phyloP scores from a whole-genome alignment of 2,329 filamentous ascomycete species.

The Fusarium sp. region DNA sequence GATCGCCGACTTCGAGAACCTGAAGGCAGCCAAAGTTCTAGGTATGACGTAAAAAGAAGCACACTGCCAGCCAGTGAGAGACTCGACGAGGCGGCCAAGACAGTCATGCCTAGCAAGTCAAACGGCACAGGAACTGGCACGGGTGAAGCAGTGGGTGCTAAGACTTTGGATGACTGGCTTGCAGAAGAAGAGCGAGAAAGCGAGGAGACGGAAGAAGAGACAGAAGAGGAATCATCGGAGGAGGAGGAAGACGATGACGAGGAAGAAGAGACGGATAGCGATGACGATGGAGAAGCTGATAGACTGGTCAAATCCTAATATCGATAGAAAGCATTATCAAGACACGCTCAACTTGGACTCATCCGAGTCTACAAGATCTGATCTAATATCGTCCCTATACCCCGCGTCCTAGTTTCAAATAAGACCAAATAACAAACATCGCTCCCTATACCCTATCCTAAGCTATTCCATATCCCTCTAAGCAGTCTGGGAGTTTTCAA shows the following conservation, averaged over 20 bases:
- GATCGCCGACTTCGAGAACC: conserved; percentile 76
- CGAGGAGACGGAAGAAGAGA: conserved; percentile 63
- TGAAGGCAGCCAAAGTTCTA: conserved; percentile 48
- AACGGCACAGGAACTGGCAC: conserved; percentile 63
- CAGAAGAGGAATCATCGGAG: conserved; percentile 57
- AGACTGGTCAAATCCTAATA: conserved; percentile 53
- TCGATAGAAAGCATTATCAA: conserved; percentile 29
- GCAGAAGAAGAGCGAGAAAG: conserved; percentile 74
- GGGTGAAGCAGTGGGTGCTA: conserved; percentile 67
- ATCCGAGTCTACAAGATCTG: conserved; percentile 11
- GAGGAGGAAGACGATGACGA: conserved; percentile 63
- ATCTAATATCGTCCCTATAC: conserved; percentile 1
- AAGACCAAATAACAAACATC: not conserved
- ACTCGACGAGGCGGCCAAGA: conserved; percentile 65
- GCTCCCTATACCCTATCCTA: not conserved
- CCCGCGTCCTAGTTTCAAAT: not conserved
- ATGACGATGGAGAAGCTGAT: conserved; percentile 57
- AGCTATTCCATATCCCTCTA: conserved; percentile 4
- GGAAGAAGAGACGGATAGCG: conserved; percentile 59
- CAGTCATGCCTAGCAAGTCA: conserved; percentile 52
- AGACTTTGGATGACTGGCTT: conserved; percentile 93
- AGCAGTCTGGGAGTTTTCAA: conserved; percentile 19
- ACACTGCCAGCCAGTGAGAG: conserved; percentile 68
- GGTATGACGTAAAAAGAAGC: conserved; percentile 46
- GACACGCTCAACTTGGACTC: conserved; percentile 8